Evolutionary conservation across 768 basidiomycete species (phyloP), one percentile per base, ranked within the genome.

Genomic region (Termitomyces sp.): DNA sequence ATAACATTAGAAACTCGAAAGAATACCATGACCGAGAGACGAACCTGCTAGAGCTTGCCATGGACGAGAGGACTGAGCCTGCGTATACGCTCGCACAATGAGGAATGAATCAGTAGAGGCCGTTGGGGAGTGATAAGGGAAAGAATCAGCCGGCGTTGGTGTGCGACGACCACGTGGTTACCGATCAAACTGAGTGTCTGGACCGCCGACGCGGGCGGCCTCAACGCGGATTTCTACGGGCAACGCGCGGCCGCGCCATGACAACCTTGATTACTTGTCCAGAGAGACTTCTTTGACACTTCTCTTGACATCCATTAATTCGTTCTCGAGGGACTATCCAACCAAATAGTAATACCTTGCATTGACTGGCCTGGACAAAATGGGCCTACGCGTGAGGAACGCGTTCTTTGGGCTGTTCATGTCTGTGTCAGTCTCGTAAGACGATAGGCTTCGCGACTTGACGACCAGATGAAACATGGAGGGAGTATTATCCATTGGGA

Each of bases 1-100:
- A 59, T 60, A 54, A 56, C n/a, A 41, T 58, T 63, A 59, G 44
- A 56, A 53, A 55, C 46, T 44, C 56, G 41, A 14, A 49, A 53
- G 53, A 47, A 42, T 53, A 46, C 27, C 37, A 22, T 48, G 39
- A 36, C n/a, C 26, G 29, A n/a, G 16, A 3, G 26, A 61, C 69
- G 29, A 12, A 79, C 76, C 76, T 71, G 68, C 66, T 68, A 10
- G 67, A 65, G 39, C 64, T 65, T n/a, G 64, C 63, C 64, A 64
- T 64, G 20, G 3, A 24, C 18, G 50, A 20, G n/a, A 4, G 20
- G n/a, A 32, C 47, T 48, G n/a, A 26, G 34, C 34, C 34, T 50
- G 14, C 34, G 50, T 51, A 26, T 27, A 27, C 6, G 10, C 36
- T 29, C n/a, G 37, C 26, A 22, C 18, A 39, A 39, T 26, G 4